Evolutionary conservation across 2,329 filamentous ascomycete species (phyloP).

Genomic region (Penicillium vulpinum): DNA sequence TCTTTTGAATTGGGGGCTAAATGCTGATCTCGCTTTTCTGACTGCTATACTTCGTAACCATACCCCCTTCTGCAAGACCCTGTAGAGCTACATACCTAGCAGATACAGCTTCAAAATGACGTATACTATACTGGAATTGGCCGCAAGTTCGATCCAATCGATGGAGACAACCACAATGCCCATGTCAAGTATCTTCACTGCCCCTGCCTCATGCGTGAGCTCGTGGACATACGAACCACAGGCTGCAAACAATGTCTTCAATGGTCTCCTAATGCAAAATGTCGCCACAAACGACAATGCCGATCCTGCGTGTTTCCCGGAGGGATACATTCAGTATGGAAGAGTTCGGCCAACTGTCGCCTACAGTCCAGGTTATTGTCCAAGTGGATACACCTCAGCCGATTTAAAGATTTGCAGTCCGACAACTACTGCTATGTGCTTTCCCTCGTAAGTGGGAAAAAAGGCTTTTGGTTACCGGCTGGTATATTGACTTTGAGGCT

Average conservation of each 20-base stretch:
- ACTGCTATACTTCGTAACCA: not conserved
- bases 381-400: conserved; percentile 27
- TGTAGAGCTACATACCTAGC: not conserved
- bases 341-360: conserved; percentile 10
- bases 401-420: conserved; percentile 14
- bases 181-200: conserved; percentile 4
- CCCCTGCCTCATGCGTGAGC: conserved; percentile 2
- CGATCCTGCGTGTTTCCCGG: conserved; percentile 4
- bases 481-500: not conserved
- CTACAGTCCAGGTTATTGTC: conserved; percentile 30
- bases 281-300: not conserved
- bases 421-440: conserved; percentile 29
- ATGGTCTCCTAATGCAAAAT: conserved; percentile 3
- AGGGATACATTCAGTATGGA: conserved; percentile 11
- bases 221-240: conserved; percentile 7
- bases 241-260: not conserved
- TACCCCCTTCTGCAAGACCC: not conserved
- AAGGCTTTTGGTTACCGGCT: not conserved
- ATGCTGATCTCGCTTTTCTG: not conserved
- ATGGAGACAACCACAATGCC: not conserved
- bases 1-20: not conserved
- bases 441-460: conserved; percentile 9
- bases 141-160: not conserved
- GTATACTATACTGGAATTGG: not conserved
- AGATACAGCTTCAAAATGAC: not conserved